Conservation (phyloP, 148 eudicot species). For the Vaccinium corymbosum region DNA sequence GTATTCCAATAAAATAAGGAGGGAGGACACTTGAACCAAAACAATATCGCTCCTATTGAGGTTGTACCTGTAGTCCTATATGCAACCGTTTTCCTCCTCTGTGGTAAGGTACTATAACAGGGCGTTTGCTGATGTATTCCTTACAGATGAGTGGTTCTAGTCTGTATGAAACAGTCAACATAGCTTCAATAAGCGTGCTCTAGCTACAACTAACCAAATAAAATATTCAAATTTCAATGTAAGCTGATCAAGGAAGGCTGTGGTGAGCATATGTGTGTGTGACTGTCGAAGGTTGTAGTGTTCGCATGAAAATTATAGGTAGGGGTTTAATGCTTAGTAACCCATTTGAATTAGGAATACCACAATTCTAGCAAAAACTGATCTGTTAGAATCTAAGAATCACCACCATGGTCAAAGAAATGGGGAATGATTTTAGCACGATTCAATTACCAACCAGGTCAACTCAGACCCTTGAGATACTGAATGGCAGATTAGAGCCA, state of each 20-base stretch:
- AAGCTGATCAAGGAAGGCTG: not conserved
- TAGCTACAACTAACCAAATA: not conserved
- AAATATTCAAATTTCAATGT: not conserved
- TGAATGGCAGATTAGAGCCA: not conserved
- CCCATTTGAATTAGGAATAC: not conserved
- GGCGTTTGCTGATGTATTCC: conserved; percentile 67
- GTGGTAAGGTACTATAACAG: conserved; percentile 90
- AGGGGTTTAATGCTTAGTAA: not conserved
- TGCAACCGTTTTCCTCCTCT: conserved; percentile 93
- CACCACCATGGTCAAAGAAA: not conserved
- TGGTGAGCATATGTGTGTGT: not conserved
- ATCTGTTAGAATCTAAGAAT: not conserved
- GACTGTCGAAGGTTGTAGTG: not conserved
- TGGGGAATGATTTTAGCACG: not conserved
- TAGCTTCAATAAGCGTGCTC: conserved; percentile 1
- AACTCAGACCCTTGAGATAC: not conserved
- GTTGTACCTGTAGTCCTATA: conserved; percentile 73
- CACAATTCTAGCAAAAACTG: not conserved
- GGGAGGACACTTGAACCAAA: conserved; percentile 1
- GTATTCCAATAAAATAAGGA: conserved; percentile 20
- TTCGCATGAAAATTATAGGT: not conserved
- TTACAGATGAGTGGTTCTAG: conserved; percentile 86
- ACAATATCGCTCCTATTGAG: not conserved
- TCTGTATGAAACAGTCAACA: conserved; percentile 40
- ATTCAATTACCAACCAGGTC: not conserved